Evolutionary conservation across 331 rosid species (phyloP), one percentile per base, ranked within the genome.

Genomic region (Malus hybrid): DNA sequence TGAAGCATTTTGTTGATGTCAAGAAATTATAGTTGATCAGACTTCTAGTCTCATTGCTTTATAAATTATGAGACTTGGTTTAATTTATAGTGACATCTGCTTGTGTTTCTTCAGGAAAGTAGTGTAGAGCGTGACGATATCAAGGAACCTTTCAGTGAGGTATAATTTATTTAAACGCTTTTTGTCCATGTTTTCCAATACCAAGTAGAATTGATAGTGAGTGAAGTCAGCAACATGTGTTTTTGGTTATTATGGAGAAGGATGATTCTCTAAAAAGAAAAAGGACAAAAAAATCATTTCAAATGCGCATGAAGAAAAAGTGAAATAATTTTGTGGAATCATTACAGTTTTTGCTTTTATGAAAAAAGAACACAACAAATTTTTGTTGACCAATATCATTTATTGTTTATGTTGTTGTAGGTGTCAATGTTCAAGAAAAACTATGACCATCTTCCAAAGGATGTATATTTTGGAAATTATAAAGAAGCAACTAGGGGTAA

Each of bases 361-460:
- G 55, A 14, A 48, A 20, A 71, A 61, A 71, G 8, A 20, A 7
- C 20, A 5, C 22, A 55, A 55, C 22, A 71, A 70, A 28, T 54
- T 62, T 31, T 8, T 24, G 27, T 64, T 10, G 28, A 76, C 75
- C 36, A 34, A 42, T 70, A 12, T 71, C 73, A 34, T 48, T 76
- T 74, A 59, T 27, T 10, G 19, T 65, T 62, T 69, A 60, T 90
- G 33, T 71, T 67, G 65, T 68, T 64, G 72, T 80, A 95, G 99
- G 99, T 95, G 57, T 90, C 97, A 39, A 89, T 95, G 99, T 95
- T 95, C 87, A 95, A 95, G 90, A 92, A 88, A 82, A 95, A 95
- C 84, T 95, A 84, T 72, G 97, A 95, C 68, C 99, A 95, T 86
- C 93, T 95, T 80, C 92, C 91, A 72, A 95, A 92, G 86, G 99